Evolutionary conservation across 2,329 filamentous ascomycete genomes (phyloP).

Genomic region (Parastagonospora avenae): DNA sequence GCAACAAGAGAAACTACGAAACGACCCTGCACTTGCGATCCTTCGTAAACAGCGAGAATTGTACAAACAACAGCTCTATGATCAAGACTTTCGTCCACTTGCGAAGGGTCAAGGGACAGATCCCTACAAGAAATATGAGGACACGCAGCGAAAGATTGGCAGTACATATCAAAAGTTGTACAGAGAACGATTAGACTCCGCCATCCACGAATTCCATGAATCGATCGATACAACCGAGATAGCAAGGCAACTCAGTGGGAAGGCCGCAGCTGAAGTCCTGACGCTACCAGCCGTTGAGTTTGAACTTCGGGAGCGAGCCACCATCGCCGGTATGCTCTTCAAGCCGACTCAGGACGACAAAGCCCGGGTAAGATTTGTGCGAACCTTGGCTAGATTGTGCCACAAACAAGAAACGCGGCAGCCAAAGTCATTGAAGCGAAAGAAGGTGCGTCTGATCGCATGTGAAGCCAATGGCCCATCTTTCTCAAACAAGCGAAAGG

Average conservation of each 20-base stretch:
- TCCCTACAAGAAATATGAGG: slow-evolving; percentile 17
- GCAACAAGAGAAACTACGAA: slow-evolving; percentile 14
- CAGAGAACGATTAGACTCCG: slow-evolving; percentile 11
- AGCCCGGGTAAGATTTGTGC: slow-evolving; percentile 14
- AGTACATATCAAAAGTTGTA: slow-evolving; percentile 16
- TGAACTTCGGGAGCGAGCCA: slow-evolving; percentile 20
- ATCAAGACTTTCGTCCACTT: slow-evolving; percentile 16
- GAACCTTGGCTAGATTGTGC: slow-evolving; percentile 16
- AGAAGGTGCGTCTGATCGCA: too few relatives aligned
- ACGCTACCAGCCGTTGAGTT: slow-evolving; percentile 16
- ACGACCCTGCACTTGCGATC: slow-evolving; percentile 12
- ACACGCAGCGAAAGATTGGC: slow-evolving; percentile 13
- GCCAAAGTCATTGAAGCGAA: slow-evolving; percentile 10
- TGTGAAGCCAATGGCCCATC: too few relatives aligned
- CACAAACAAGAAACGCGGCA: slow-evolving; percentile 16
- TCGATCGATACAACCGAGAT: slow-evolving; percentile 21
- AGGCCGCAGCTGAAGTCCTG: slow-evolving; percentile 14
- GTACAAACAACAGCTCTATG: slow-evolving; percentile 16
- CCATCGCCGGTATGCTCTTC: slow-evolving; percentile 21
- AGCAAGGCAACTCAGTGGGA: slow-evolving; percentile 21
- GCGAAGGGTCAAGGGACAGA: slow-evolving; percentile 9
- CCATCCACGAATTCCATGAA: slow-evolving; percentile 17
- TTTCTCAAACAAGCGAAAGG: slow-evolving; percentile 7
- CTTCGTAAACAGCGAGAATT: slow-evolving; percentile 11
- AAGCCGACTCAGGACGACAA: slow-evolving; percentile 18